A percentile compares a stretch with the other conserved stretches of the same genome.
Evolutionary conservation across 1,284 basidiomycete species (phyloP).

Genomic region (Papiliotrema fonsecae): DNA sequence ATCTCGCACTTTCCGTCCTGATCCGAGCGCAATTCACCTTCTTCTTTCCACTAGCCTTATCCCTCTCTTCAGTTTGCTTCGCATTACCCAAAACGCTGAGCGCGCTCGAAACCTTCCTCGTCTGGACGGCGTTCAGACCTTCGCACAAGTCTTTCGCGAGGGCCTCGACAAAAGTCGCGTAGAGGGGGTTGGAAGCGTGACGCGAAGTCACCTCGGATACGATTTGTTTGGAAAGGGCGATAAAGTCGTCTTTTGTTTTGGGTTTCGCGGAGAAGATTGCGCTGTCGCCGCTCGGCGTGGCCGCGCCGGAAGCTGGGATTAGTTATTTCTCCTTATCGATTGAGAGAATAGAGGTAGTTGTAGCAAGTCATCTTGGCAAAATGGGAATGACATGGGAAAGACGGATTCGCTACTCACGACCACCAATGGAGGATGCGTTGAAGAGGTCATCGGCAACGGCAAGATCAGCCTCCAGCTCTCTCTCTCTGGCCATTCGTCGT

Average conservation of each 20-base stretch:
- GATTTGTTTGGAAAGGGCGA: conserved; percentile 64
- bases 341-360: too few relatives aligned
- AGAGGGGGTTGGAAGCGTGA: conserved; percentile 74
- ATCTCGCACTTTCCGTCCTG: background rate
- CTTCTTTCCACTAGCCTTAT: conserved; percentile 82
- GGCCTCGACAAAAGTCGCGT: conserved; percentile 72
- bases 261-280: conserved; percentile 67
- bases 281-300: conserved; percentile 51
- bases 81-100: conserved; percentile 84
- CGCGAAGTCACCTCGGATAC: conserved; percentile 67
- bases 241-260: conserved; percentile 79
- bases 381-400: background rate
- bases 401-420: too few relatives aligned
- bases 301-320: background rate
- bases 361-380: too few relatives aligned
- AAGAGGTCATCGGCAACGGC: conserved; percentile 75
- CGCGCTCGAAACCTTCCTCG: conserved; percentile 74
- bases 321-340: background rate
- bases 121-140: conserved; percentile 78
- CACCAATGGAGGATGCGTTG: conserved; percentile 64
- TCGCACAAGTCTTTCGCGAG: conserved; percentile 67
- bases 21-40: conserved; percentile 52
- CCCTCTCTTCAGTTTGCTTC: conserved; percentile 83
- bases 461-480: conserved; percentile 77
- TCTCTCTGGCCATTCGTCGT: conserved; percentile 66